Conservation (phyloP, 2,329 filamentous ascomycete species). For the Fusarium verrucosum region DNA sequence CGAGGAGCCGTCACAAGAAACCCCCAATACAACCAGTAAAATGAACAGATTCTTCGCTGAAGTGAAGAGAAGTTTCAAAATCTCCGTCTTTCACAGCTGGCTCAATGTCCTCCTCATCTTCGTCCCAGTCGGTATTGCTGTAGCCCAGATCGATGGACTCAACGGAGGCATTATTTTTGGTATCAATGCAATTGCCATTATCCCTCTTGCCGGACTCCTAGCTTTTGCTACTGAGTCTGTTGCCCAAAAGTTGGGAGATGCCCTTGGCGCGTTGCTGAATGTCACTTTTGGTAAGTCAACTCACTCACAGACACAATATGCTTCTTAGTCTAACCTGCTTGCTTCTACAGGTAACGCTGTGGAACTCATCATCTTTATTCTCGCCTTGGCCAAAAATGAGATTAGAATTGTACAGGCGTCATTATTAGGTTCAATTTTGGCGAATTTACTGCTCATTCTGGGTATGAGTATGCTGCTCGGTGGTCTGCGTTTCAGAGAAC, state of each 20-base stretch:
- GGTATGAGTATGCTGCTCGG: conserved; percentile 93
- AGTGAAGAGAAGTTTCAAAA: conserved; percentile 60
- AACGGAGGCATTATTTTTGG: conserved; percentile 73
- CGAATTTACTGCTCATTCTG: conserved; percentile 86
- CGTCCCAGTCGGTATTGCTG: conserved; percentile 78
- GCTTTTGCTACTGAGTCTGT: conserved; percentile 80
- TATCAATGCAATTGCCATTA: conserved; percentile 79
- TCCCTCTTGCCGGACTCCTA: conserved; percentile 77
- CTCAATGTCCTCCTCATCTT: conserved; percentile 81
- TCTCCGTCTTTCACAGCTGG: conserved; percentile 76
- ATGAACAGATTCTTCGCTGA: conserved; percentile 57
- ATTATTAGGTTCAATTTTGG: conserved; percentile 86
- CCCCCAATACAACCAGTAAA: conserved; percentile 46
- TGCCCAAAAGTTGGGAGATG: conserved; percentile 76
- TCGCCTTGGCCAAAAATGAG: conserved; percentile 59
- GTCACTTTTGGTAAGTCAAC: conserved; percentile 73
- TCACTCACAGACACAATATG: not conserved
- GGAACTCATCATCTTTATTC: conserved; percentile 76
- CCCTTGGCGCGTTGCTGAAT: conserved; percentile 76
- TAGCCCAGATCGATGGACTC: conserved; percentile 62
- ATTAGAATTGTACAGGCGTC: conserved; percentile 94
- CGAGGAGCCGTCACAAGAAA: conserved; percentile 30
- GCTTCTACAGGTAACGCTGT: conserved; percentile 63
- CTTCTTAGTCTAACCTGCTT: not conserved
- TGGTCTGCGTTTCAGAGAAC: conserved; percentile 86